These are phyloP conservation scores for Xylogone sp. DNA, from an alignment of 2,329 filamentous ascomycete genomes.

Conservation along the genomic window DNA sequence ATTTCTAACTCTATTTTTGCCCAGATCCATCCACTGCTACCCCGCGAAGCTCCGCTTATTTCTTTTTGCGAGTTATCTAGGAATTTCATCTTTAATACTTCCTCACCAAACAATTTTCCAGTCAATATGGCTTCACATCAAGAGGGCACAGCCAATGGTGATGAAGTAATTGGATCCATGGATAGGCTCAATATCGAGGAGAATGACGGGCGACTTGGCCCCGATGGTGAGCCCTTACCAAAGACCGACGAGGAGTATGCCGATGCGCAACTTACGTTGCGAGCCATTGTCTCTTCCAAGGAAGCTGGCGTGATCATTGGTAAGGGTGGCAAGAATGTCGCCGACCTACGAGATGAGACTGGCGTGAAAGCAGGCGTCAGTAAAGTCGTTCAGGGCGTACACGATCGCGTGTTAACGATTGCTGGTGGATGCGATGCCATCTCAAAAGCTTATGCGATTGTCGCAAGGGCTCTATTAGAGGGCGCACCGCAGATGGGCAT, in stretches of 20 bases:
- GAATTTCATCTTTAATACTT: neutral
- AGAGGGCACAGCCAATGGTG: conserved; percentile 27
- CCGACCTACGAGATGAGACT: conserved; percentile 93
- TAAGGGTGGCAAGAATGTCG: conserved; percentile 97
- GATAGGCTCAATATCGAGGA: conserved; percentile 66
- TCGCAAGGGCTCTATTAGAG: conserved; percentile 86
- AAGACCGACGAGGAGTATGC: conserved; percentile 98
- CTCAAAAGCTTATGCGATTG: conserved; percentile 87
- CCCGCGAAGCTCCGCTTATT: neutral
- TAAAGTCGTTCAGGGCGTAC: conserved; percentile 96
- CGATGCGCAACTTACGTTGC: conserved; percentile 84
- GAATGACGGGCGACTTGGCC: conserved; percentile 55
- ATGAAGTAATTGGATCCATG: conserved; percentile 56
- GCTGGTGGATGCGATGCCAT: conserved; percentile 86
- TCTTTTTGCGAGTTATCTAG: neutral
- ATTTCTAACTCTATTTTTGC: neutral
- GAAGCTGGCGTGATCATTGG: conserved; percentile 99
- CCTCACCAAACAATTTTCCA: neutral
- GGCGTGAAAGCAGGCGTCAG: conserved; percentile 97
- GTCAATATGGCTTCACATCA: conserved; percentile 25
- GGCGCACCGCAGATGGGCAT: conserved; percentile 94
- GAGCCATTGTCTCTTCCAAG: conserved; percentile 97
- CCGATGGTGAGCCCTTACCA: conserved; percentile 74
- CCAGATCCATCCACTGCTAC: neutral
- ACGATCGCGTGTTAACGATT: conserved; percentile 94